A percentile compares a stretch with the other conserved stretches of the same genome.
These are phyloP conservation scores for Pinus taeda DNA, from an alignment of 75 land plant species.

Conservation along the genomic window DNA sequence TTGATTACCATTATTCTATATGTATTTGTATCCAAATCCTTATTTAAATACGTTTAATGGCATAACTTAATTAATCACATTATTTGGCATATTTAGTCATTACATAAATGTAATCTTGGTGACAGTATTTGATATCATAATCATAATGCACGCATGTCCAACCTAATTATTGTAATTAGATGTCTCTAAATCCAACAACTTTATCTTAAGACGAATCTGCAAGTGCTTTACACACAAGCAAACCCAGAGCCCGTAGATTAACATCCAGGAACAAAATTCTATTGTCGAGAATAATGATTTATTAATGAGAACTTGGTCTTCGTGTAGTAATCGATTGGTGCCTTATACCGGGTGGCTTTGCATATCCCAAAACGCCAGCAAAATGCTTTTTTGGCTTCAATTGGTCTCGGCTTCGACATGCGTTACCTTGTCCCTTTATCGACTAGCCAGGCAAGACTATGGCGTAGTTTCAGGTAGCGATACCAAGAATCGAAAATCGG, in stretches of 20 bases:
- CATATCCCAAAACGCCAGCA: conserved; percentile 50
- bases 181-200: too few species aligned
- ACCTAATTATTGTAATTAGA: too few species aligned
- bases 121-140: too few species aligned
- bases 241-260: not conserved
- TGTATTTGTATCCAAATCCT: too few species aligned
- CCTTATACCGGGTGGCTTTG: conserved; percentile 26
- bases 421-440: conserved; percentile 49
- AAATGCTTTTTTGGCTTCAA: conserved; percentile 59
- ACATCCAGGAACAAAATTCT: not conserved
- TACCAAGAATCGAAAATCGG: conserved; percentile 34
- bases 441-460: conserved; percentile 36
- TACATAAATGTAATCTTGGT: too few species aligned
- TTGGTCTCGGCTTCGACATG: conserved; percentile 34
- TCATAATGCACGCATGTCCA: too few species aligned
- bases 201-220: not conserved
- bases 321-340: conserved; percentile 51
- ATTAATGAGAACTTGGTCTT: conserved; percentile 33
- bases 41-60: too few species aligned
- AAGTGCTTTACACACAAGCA: not conserved
- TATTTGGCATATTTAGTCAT: too few species aligned
- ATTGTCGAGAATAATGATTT: not conserved
- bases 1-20: too few species aligned
- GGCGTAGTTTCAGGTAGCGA: conserved; percentile 30
- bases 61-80: too few species aligned